Conservation (phyloP, 225 moss, liverwort and hornwort genomes). For the Marchantia polymorpha region DNA sequence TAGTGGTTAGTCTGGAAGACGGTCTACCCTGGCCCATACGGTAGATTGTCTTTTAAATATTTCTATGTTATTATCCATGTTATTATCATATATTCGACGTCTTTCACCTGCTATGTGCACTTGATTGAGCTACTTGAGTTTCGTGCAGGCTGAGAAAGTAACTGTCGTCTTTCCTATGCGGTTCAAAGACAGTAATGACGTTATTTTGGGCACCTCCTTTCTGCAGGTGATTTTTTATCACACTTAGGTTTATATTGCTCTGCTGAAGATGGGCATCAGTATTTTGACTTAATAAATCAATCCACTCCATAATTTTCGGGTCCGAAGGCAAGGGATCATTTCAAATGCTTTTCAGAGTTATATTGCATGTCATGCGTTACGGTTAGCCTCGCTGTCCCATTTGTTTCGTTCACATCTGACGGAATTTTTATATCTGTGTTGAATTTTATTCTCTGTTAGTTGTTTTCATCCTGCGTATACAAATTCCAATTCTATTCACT, state of each 20-base stretch:
- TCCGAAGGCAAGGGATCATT: too few relatives aligned
- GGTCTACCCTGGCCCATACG: background rate
- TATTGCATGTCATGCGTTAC: too few relatives aligned
- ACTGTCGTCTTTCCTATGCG: conserved; percentile 99
- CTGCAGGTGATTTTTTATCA: conserved; percentile 52
- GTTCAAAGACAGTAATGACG: conserved; percentile 95
- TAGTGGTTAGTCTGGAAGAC: background rate
- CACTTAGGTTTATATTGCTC: too few relatives aligned
- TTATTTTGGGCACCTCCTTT: conserved; percentile 94
- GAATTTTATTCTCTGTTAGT: too few relatives aligned
- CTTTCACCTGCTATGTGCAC: background rate
- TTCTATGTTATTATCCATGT: background rate
- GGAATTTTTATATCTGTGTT: too few relatives aligned
- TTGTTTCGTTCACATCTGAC: too few relatives aligned
- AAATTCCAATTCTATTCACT: too few relatives aligned
- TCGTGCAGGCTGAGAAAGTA: conserved; percentile 83
- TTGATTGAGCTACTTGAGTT: background rate
- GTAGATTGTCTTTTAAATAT: background rate
- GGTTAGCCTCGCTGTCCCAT: too few relatives aligned
- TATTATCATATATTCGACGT: too few relatives aligned
- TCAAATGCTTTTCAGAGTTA: too few relatives aligned
- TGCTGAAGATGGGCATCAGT: background rate
- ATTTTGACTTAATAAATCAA: background rate
- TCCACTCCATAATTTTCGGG: background rate
- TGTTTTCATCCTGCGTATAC: too few relatives aligned